Percentiles rank a stretch among this genome's conserved stretches.
Conservation (phyloP, 1,284 basidiomycete species). For the Cutaneotrichosporon sp. region DNA sequence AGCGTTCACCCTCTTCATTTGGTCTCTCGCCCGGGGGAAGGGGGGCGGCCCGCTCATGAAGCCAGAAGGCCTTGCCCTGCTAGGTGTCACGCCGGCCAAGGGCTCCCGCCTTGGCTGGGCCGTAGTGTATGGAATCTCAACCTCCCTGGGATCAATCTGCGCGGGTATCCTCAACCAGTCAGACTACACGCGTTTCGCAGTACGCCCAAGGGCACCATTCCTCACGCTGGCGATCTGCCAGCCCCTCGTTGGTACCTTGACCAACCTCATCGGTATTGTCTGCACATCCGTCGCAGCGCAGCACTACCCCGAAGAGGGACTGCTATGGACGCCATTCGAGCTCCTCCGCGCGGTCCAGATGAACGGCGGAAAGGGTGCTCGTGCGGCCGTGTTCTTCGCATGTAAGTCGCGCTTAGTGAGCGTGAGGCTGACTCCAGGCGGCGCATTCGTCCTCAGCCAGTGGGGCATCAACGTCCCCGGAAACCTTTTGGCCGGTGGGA, state of each 20-base stretch:
- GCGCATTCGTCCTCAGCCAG: slow-evolving; percentile 61
- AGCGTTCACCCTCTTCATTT: slow-evolving; percentile 43
- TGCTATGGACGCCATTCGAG: slow-evolving; percentile 46
- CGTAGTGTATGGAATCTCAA: slow-evolving; percentile 40
- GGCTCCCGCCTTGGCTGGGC: slow-evolving; percentile 45
- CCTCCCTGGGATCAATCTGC: slow-evolving; percentile 26
- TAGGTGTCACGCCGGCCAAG: slow-evolving; percentile 21
- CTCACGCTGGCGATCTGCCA: slow-evolving; percentile 31
- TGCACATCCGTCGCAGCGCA: slow-evolving; percentile 41
- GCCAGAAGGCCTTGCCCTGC: slow-evolving; percentile 26
- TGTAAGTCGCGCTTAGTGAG: slow-evolving; percentile 3
- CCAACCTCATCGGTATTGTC: slow-evolving; percentile 47
- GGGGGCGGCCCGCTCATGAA: slow-evolving; percentile 45
- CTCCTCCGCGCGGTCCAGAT: slow-evolving; percentile 36
- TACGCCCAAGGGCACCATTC: slow-evolving; percentile 24
- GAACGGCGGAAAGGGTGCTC: slow-evolving; percentile 3
- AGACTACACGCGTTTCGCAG: slow-evolving; percentile 35
- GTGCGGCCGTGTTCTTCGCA: slow-evolving; percentile 66
- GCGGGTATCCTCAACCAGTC: slow-evolving; percentile 35
- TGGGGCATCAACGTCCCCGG: slow-evolving; percentile 66
- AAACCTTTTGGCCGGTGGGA: slow-evolving; percentile 67
- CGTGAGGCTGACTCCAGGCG: slow-evolving; percentile 49
- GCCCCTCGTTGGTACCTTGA: slow-evolving; percentile 41
- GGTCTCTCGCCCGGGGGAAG: slow-evolving; percentile 39
- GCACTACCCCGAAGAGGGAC: slow-evolving; percentile 41